phyloP scores from a whole-genome alignment of 2,329 filamentous ascomycete genomes.

The Dothistroma pini region DNA sequence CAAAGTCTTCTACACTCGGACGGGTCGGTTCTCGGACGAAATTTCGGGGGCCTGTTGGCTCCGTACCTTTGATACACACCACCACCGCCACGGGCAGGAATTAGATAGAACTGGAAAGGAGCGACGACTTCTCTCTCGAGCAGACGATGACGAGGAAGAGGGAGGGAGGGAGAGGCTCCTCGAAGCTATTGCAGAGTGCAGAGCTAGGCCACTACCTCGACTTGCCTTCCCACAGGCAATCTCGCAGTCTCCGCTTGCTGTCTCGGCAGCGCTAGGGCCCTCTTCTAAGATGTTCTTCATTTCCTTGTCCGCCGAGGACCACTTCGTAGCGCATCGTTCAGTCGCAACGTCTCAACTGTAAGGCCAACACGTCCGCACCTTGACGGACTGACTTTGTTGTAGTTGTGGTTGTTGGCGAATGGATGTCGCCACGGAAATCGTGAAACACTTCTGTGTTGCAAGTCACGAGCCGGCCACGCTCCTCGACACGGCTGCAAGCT shows the following conservation, averaged over 20 bases:
- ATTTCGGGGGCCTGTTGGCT: not conserved
- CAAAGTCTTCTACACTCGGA: not conserved
- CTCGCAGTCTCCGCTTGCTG: not conserved
- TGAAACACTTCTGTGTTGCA: not conserved
- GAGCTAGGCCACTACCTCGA: not conserved
- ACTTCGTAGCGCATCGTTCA: not conserved
- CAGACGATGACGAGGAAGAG: not conserved
- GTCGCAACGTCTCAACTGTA: not conserved
- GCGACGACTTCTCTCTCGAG: constrained; percentile 1
- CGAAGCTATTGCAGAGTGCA: too few species aligned
- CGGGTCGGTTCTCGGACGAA: not conserved
- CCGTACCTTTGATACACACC: not conserved
- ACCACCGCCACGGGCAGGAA: not conserved
- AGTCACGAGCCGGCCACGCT: not conserved
- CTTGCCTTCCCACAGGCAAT: not conserved
- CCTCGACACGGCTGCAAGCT: not conserved
- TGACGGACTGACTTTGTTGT: not conserved
- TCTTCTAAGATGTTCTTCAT: not conserved
- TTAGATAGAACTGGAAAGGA: not conserved
- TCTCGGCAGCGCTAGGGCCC: not conserved
- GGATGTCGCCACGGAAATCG: not conserved
- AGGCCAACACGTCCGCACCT: not conserved
- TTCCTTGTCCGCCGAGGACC: not conserved
- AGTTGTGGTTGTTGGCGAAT: not conserved
- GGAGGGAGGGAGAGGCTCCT: not conserved